Evolutionary conservation across 2,329 filamentous ascomycete genomes (phyloP).

Genomic region (Macrophomina tecta): DNA sequence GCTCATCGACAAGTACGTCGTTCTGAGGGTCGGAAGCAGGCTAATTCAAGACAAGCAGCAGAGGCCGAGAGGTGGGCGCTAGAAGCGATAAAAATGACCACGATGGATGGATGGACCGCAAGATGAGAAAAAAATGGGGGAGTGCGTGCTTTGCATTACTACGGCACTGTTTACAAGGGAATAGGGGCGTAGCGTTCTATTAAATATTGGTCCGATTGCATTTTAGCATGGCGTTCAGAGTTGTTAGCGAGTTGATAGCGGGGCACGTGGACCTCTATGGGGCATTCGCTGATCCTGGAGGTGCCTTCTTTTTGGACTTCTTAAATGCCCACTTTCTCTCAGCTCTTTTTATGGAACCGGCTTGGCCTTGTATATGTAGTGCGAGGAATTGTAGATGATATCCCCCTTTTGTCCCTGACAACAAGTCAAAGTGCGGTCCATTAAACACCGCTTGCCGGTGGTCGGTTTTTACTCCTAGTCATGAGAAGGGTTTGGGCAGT

Average conservation of each 20-base stretch:
- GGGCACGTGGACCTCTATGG: background rate
- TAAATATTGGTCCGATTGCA: slow-evolving; percentile 4
- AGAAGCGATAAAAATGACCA: background rate
- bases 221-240: slow-evolving; percentile 21
- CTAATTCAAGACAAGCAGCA: slow-evolving; percentile 11
- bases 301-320: background rate
- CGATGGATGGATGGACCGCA: background rate
- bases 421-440: too few relatives aligned
- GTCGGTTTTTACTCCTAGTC: too few relatives aligned
- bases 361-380: background rate
- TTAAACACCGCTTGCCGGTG: too few relatives aligned
- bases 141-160: slow-evolving; percentile 12
- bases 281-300: slow-evolving; percentile 8
- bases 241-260: background rate
- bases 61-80: slow-evolving; percentile 20
- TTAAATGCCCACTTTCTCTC: background rate
- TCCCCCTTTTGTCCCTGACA: too few relatives aligned
- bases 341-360: too few relatives aligned
- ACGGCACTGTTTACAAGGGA: slow-evolving; percentile 6
- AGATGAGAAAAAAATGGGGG: background rate
- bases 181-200: slow-evolving; percentile 1
- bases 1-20: slow-evolving; percentile 45
- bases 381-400: background rate
- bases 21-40: slow-evolving; percentile 29
- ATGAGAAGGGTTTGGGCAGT: too few relatives aligned